Conservation (phyloP, 108 stramenopile genomes). For the Fragilaria radians region DNA sequence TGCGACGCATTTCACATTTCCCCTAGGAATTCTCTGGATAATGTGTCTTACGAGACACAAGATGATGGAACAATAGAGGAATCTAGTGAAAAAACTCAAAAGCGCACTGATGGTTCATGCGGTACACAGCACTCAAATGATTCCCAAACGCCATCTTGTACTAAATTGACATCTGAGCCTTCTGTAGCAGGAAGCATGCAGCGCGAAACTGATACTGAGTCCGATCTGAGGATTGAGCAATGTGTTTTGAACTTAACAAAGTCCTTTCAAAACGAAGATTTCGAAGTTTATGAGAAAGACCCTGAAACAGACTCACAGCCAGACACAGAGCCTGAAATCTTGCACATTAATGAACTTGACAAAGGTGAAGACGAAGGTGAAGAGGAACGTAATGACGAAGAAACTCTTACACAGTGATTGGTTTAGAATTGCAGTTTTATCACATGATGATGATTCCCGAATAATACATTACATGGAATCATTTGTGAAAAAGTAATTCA, state of each 20-base stretch:
- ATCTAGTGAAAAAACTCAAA: neutral
- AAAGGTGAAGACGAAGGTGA: constrained; percentile 46
- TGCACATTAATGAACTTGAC: constrained; percentile 24
- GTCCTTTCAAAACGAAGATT: constrained; percentile 5
- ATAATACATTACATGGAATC: too few relatives aligned
- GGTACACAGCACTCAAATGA: constrained; percentile 4
- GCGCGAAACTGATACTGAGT: neutral
- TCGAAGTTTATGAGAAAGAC: neutral
- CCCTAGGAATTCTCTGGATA: neutral
- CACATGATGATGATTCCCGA: too few relatives aligned
- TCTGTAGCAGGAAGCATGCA: neutral
- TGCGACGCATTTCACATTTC: neutral
- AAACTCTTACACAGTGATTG: too few relatives aligned
- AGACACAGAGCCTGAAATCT: neutral
- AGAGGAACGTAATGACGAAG: constrained; percentile 15
- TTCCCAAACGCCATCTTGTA: constrained; percentile 3
- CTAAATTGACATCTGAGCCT: constrained; percentile 10
- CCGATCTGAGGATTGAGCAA: constrained; percentile 20
- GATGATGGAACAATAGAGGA: constrained; percentile 10
- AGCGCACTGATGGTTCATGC: neutral
- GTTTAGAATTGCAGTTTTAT: too few relatives aligned
- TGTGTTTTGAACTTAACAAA: constrained; percentile 20
- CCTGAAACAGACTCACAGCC: neutral
- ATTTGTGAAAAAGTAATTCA: too few relatives aligned
- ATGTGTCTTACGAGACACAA: neutral